A percentile compares a stretch with the other conserved stretches of the same genome.
phyloP scores from a whole-genome alignment of 139 green algal species.

The Tetratostichococcus sp. region DNA sequence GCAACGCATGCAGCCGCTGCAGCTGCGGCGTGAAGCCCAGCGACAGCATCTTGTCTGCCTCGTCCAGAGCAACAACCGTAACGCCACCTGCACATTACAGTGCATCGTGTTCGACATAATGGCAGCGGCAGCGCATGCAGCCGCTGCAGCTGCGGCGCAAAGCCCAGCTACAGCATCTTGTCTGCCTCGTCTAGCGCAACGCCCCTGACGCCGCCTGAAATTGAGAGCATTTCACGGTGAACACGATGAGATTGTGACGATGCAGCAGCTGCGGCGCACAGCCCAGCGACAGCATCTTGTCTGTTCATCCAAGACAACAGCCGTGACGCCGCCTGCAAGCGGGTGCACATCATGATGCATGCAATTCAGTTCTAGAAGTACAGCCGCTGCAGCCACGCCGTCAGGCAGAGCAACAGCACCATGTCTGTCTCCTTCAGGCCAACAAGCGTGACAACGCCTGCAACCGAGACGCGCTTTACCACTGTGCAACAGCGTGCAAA shows the following conservation, averaged over 20 bases:
- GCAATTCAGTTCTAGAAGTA: too few species aligned
- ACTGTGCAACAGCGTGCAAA: too few species aligned
- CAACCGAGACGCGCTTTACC: too few species aligned
- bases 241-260: slow-evolving; percentile 42
- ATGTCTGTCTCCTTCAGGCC: too few species aligned
- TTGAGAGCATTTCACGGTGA: background rate
- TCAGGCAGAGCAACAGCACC: too few species aligned
- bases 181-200: slow-evolving; percentile 87
- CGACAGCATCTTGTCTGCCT: slow-evolving; percentile 87
- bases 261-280: slow-evolving; percentile 69
- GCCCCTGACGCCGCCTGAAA: slow-evolving; percentile 9
- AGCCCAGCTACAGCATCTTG: slow-evolving; percentile 82
- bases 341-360: too few species aligned
- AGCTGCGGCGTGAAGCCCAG: slow-evolving; percentile 76
- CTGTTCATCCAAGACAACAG: slow-evolving; percentile 81
- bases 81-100: slow-evolving; percentile 5
- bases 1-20: slow-evolving; percentile 43
- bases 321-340: too few species aligned
- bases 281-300: slow-evolving; percentile 87
- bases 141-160: slow-evolving; percentile 66
- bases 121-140: slow-evolving; percentile 50
- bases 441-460: too few species aligned
- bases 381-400: too few species aligned
- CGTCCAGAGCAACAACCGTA: slow-evolving; percentile 69
- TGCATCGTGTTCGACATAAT: too few species aligned